These are phyloP conservation scores for Candida alai DNA, from an alignment of 805 yeast genomes.

Conservation along the genomic window DNA sequence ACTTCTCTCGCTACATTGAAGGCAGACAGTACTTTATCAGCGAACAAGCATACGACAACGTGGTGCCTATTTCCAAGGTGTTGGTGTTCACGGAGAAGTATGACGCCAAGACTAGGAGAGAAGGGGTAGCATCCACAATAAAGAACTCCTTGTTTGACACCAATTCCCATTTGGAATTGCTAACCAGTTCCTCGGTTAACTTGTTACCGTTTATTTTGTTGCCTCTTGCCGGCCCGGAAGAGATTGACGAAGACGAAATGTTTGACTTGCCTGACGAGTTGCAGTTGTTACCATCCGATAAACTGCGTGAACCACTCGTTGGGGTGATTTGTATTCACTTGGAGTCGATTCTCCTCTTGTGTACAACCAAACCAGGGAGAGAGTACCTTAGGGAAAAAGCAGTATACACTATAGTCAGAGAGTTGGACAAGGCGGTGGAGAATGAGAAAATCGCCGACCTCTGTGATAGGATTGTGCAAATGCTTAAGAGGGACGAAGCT, in stretches of 20 bases:
- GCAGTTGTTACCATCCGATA: slow-evolving; percentile 72
- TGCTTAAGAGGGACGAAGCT: slow-evolving; percentile 88
- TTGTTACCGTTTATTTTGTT: slow-evolving; percentile 75
- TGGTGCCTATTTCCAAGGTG: slow-evolving; percentile 77
- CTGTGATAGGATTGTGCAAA: slow-evolving; percentile 82
- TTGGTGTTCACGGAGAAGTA: slow-evolving; percentile 79
- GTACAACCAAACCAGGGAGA: slow-evolving; percentile 71
- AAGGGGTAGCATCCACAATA: slow-evolving; percentile 89
- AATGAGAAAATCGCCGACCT: slow-evolving; percentile 50
- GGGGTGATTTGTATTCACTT: slow-evolving; percentile 68
- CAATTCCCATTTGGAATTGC: slow-evolving; percentile 55
- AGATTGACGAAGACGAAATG: slow-evolving; percentile 79
- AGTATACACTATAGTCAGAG: slow-evolving; percentile 83
- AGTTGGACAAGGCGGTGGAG: slow-evolving; percentile 64
- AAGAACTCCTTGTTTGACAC: slow-evolving; percentile 86
- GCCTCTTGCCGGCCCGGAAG: slow-evolving; percentile 77
- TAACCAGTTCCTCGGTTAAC: slow-evolving; percentile 62
- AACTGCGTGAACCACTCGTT: slow-evolving; percentile 67
- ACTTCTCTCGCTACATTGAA: slow-evolving; percentile 67
- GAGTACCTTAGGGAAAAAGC: slow-evolving; percentile 75
- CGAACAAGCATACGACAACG: slow-evolving; percentile 66
- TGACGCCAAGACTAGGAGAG: slow-evolving; percentile 75
- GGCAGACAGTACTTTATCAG: slow-evolving; percentile 80
- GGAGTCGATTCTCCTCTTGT: slow-evolving; percentile 74
- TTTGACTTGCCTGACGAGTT: slow-evolving; percentile 85